Conservation (phyloP, 2,329 filamentous ascomycete genomes). For the Plenodomus lindquistii region DNA sequence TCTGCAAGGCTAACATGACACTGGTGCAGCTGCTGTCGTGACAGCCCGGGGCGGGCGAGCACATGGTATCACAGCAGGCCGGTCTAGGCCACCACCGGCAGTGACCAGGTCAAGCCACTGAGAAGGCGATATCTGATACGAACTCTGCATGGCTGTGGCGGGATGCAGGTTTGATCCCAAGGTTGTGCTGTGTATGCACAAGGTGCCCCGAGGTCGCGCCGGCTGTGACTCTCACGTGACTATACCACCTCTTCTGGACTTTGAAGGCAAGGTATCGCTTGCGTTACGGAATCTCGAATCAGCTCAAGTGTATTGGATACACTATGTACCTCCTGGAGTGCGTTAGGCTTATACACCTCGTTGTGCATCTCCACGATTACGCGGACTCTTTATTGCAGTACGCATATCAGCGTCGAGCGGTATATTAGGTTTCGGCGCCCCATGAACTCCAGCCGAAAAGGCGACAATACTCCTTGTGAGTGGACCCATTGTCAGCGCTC, state of each 20-base stretch:
- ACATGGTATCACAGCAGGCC: not conserved
- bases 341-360: too few relatives aligned
- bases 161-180: slow-evolving; percentile 1
- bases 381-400: too few relatives aligned
- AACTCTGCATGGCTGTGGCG: slow-evolving; percentile 15
- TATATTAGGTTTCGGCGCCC: not conserved
- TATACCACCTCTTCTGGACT: not conserved
- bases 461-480: not conserved
- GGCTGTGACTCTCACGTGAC: too few relatives aligned
- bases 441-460: not conserved
- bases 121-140: slow-evolving; percentile 8
- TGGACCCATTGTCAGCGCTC: too few relatives aligned
- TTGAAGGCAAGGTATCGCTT: too few relatives aligned
- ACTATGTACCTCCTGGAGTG: too few relatives aligned
- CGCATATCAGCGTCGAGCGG: not conserved
- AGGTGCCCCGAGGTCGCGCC: not conserved
- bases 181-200: not conserved
- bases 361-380: too few relatives aligned
- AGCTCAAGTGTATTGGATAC: too few relatives aligned
- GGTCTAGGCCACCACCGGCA: not conserved
- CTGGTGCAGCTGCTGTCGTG: not conserved
- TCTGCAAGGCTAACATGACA: not conserved
- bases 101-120: slow-evolving; percentile 2
- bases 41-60: not conserved
- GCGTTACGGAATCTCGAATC: too few relatives aligned